These are phyloP conservation scores for Exophiala phaeomuriformis DNA, from an alignment of 2,329 filamentous ascomycete genomes.

Conservation along the genomic window DNA sequence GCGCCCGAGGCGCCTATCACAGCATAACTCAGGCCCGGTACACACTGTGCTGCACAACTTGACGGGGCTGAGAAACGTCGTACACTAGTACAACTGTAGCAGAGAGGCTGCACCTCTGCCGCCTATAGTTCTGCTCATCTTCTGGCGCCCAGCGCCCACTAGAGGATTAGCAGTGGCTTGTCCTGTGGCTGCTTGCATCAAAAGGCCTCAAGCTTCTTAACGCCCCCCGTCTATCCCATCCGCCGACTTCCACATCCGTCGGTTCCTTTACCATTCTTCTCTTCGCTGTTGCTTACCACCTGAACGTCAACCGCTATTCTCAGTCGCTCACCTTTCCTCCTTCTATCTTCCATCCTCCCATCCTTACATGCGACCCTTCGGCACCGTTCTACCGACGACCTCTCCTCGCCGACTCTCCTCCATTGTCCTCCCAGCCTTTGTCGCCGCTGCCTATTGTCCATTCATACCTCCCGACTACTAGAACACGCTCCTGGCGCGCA, in stretches of 20 bases:
- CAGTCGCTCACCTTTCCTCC: conserved; percentile 4
- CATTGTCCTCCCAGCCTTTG: background rate
- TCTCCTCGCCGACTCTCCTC: conserved; percentile 5
- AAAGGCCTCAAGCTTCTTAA: background rate
- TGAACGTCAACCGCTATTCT: conserved; percentile 1
- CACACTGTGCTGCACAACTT: too few species aligned
- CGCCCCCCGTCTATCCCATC: conserved; percentile 2
- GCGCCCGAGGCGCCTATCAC: too few species aligned
- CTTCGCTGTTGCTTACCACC: conserved; percentile 15
- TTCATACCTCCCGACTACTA: background rate
- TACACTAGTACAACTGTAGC: too few species aligned
- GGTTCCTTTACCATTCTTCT: conserved; percentile 9
- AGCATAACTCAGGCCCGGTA: too few species aligned
- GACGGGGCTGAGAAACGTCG: too few species aligned
- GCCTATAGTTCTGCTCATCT: background rate
- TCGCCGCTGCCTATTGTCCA: conserved; percentile 4
- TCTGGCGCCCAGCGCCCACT: background rate
- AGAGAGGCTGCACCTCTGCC: background rate
- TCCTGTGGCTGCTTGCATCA: background rate
- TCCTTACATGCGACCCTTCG: conserved; percentile 3
- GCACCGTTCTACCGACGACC: conserved; percentile 10
- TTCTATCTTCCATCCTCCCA: conserved; percentile 9
- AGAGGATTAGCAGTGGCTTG: background rate
- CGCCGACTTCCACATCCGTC: conserved; percentile 16
- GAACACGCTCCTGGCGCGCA: background rate